These are phyloP conservation scores for Bauhinia variegata DNA, from an alignment of 306 rosid species.

Conservation along the genomic window DNA sequence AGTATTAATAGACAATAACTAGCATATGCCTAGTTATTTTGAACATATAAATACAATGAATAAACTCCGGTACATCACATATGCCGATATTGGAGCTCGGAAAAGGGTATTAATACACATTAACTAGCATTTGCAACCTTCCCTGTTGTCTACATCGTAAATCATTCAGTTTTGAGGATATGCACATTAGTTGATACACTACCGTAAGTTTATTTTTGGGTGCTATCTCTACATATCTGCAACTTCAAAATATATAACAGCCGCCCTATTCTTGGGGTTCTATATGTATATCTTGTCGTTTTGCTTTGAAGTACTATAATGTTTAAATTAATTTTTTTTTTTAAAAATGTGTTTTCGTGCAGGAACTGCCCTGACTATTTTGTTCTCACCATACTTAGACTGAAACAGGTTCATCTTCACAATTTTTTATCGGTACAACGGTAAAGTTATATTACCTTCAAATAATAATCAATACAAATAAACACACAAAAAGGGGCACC, in stretches of 20 bases:
- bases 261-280: neutral
- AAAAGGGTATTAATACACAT: neutral
- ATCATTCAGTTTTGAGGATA: too few species aligned
- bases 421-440: too few species aligned
- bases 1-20: too few species aligned
- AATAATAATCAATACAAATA: too few species aligned
- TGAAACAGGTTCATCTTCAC: neutral
- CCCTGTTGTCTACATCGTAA: neutral
- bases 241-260: neutral
- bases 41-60: neutral
- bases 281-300: too few species aligned
- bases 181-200: too few species aligned
- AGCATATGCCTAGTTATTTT: slow-evolving; percentile 4
- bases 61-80: neutral
- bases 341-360: neutral
- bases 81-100: neutral
- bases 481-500: too few species aligned
- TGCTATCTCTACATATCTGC: neutral
- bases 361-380: neutral
- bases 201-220: neutral
- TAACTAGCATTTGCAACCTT: neutral
- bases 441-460: too few species aligned
- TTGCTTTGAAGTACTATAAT: neutral
- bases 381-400: neutral
- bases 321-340: too few species aligned